Evolutionary conservation across 768 basidiomycete genomes (phyloP), one percentile per base, ranked within the genome.

Genomic region (Boletus huronensis): DNA sequence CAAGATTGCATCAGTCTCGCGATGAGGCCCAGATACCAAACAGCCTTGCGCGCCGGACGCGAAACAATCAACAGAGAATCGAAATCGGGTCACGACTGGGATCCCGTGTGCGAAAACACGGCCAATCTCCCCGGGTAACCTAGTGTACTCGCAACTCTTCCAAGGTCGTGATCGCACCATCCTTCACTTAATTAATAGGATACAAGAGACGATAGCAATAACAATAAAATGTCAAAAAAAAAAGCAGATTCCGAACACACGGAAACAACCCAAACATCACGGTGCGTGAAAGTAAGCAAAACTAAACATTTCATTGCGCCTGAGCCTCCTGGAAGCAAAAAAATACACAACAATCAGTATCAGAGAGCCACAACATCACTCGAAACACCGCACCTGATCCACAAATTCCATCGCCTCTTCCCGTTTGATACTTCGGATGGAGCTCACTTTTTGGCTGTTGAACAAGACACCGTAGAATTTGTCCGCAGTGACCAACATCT

Each of bases 391-490:
- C 43, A 83, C 87, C 79, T 89, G 87, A 65, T 98, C 96, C 26
- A 98, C 90, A 71, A 98, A 98, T 64, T 93, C 87, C 79, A 87
- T 85, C 5, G 95, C 95, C 62, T 97, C 90, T 60, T 95, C 93
- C 41, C 87, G 80, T 61, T 84, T 88, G 71, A 98, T 98, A 35
- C 82, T 79, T 34, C 87, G 80, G 42, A 98, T 94, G 0, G 89
- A 89, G 51, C 90, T 93, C 54, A 98, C 87, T 69, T 98, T 98
- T 67, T 96, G 91, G 63, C 89, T 92, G 71, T 96, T 93, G 75
- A 97, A 98, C 55, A 96, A 74, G 10, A 98, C 97, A 14, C 97
- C 97, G 58, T 98, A 98, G 70, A 96, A 98, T 67, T 96, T 93
- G 71, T 98, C 95, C 0, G 95, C 93, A 0, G 90, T 88, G 3